These are phyloP conservation scores for Cryphonectria japonica DNA, from an alignment of 2,329 filamentous ascomycete species.

Conservation along the genomic window DNA sequence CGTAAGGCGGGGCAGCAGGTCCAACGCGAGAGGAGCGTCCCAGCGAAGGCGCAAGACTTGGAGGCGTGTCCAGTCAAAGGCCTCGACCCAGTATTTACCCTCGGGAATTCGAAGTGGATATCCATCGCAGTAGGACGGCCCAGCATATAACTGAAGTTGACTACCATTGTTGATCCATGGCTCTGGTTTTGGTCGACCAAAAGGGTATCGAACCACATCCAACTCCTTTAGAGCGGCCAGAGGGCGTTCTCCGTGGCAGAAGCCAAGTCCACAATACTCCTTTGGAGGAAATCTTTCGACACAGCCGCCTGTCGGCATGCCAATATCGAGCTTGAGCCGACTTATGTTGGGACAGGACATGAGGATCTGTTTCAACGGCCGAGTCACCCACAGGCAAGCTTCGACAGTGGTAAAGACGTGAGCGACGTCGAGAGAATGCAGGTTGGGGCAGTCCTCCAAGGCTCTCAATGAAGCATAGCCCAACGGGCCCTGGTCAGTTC, in stretches of 20 bases:
- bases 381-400: neutral
- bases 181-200: neutral
- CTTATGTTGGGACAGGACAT: slow-evolving; percentile 6
- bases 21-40: too few species aligned
- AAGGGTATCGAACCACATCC: neutral
- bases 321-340: slow-evolving; percentile 5
- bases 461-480: neutral
- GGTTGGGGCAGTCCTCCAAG: slow-evolving; percentile 2
- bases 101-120: neutral
- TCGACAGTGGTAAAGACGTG: neutral
- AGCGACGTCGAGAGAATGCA: neutral
- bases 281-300: neutral
- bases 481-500: neutral
- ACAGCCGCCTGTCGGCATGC: neutral
- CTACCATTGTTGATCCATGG: too few species aligned
- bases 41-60: neutral
- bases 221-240: slow-evolving; percentile 1
- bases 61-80: slow-evolving; percentile 8
- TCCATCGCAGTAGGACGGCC: neutral
- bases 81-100: neutral
- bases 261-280: neutral
- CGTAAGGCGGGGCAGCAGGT: neutral
- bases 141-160: neutral
- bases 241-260: neutral
- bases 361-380: slow-evolving; percentile 1